Conservation (phyloP, 441 rosid genomes). For the Iberis amara region DNA sequence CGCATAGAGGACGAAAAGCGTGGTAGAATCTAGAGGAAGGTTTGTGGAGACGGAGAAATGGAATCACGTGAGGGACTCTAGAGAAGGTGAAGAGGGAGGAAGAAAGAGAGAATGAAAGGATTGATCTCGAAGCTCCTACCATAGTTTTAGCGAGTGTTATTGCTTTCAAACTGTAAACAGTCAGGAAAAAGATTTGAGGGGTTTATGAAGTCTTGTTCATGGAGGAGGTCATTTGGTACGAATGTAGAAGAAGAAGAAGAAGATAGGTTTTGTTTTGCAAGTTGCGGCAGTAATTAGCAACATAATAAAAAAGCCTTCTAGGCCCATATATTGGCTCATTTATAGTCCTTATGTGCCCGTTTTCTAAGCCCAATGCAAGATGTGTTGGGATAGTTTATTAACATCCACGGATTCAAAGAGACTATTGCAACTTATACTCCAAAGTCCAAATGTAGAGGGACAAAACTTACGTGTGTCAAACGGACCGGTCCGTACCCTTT, state of each 20-base stretch:
- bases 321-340: constrained; percentile 14
- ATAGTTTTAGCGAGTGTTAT: too few relatives aligned
- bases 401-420: too few relatives aligned
- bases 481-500: too few relatives aligned
- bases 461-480: too few relatives aligned
- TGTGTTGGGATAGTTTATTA: too few relatives aligned
- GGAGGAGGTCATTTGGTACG: constrained; percentile 21
- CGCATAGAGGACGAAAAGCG: constrained; percentile 48
- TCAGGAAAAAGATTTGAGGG: neutral
- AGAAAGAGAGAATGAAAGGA: constrained; percentile 38
- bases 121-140: constrained; percentile 54
- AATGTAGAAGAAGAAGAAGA: constrained; percentile 11
- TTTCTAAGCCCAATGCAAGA: too few relatives aligned
- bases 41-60: constrained; percentile 47
- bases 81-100: constrained; percentile 34
- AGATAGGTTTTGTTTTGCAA: constrained; percentile 27
- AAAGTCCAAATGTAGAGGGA: too few relatives aligned
- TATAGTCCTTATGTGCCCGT: too few relatives aligned
- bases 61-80: constrained; percentile 26
- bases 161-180: neutral
- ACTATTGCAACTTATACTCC: too few relatives aligned
- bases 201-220: constrained; percentile 25
- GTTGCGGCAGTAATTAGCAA: constrained; percentile 16
- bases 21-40: constrained; percentile 41
- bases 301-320: neutral